phyloP scores from a whole-genome alignment of 78 protist genomes.

The Guillardia theta region DNA sequence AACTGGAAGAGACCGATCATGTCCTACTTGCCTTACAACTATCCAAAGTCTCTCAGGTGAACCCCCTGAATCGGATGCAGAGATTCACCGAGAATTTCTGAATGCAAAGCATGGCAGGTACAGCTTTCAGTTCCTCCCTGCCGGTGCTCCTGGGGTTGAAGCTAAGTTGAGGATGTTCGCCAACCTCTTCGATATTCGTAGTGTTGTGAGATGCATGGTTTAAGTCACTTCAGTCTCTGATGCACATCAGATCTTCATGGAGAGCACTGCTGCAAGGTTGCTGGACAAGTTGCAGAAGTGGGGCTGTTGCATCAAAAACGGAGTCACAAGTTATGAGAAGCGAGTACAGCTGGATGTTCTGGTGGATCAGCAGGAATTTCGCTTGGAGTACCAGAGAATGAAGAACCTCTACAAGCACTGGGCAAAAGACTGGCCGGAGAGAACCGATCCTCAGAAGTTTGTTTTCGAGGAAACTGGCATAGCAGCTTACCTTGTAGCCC shows the following conservation, averaged over 20 bases:
- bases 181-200: not conserved
- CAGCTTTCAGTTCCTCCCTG: not conserved
- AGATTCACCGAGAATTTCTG: too few relatives aligned
- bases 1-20: too few relatives aligned
- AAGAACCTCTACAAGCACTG: not conserved
- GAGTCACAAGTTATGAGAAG: not conserved
- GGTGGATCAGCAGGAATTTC: not conserved
- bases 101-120: too few relatives aligned
- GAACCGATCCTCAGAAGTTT: conserved; percentile 62
- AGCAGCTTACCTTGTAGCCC: conserved; percentile 57
- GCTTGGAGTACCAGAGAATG: not conserved
- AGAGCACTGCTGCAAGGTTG: not conserved
- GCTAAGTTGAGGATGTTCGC: not conserved
- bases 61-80: too few relatives aligned
- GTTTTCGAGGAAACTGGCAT: conserved; percentile 74
- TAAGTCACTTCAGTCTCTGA: not conserved
- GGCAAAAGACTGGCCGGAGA: conserved; percentile 21
- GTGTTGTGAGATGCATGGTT: not conserved
- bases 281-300: not conserved
- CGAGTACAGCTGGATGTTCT: not conserved
- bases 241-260: not conserved
- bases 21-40: not conserved
- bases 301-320: not conserved
- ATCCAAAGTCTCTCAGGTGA: not conserved
- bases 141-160: not conserved